Evolutionary conservation across 1,284 basidiomycete genomes (phyloP).

Genomic region (Leccinum laetum): DNA sequence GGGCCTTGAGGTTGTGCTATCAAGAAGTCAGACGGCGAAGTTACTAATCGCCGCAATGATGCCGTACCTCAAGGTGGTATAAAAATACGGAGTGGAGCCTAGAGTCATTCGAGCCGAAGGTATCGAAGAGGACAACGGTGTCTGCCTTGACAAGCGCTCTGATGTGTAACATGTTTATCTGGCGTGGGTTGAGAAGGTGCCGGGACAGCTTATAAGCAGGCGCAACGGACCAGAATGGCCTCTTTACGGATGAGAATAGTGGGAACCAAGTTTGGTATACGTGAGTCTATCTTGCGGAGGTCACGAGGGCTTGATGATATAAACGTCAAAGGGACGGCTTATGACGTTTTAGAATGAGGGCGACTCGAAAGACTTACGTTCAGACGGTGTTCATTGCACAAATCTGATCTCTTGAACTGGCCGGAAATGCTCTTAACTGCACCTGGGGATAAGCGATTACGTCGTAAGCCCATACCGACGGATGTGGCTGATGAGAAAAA

Average conservation of each 20-base stretch:
- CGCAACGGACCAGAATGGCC: conserved; percentile 75
- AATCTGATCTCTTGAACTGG: conserved; percentile 86
- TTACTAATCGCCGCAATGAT: conserved; percentile 14
- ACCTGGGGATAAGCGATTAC: conserved; percentile 48
- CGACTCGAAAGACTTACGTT: conserved; percentile 60
- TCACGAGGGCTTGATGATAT: conserved; percentile 76
- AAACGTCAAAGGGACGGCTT: conserved; percentile 22
- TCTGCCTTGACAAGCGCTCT: conserved; percentile 95
- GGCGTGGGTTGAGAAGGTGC: conserved; percentile 7
- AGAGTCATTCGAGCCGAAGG: conserved; percentile 83
- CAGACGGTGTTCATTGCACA: conserved; percentile 86
- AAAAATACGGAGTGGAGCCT: conserved; percentile 85
- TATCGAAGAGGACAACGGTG: conserved; percentile 91
- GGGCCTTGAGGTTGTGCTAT: conserved; percentile 79
- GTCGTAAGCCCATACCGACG: conserved; percentile 12
- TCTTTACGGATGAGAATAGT: conserved; percentile 90
- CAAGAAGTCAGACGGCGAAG: conserved; percentile 15
- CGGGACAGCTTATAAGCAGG: background rate
- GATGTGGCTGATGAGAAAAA: conserved; percentile 18
- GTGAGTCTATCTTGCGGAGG: conserved; percentile 94
- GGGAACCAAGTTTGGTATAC: conserved; percentile 92
- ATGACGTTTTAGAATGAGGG: conserved; percentile 22
- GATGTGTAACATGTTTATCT: conserved; percentile 95
- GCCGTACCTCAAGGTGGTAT: conserved; percentile 80
- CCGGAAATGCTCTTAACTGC: conserved; percentile 90